Conservation (phyloP, 2,329 filamentous ascomycete genomes). For the Monosporascus sp. region DNA sequence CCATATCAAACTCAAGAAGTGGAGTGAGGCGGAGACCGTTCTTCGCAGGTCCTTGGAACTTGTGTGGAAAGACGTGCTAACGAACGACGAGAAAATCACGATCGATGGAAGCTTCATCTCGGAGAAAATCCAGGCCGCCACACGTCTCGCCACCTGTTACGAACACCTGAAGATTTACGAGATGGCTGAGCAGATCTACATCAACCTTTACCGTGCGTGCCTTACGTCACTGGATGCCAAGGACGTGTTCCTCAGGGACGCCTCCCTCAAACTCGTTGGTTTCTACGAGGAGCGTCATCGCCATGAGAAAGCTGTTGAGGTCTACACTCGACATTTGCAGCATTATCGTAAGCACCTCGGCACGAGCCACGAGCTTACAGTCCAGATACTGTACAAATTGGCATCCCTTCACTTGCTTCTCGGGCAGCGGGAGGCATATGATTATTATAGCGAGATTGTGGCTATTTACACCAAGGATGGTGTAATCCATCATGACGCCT, state of each 20-base stretch:
- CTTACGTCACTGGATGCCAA: slow-evolving; percentile 26
- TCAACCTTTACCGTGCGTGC: slow-evolving; percentile 32
- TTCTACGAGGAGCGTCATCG: slow-evolving; percentile 33
- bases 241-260: slow-evolving; percentile 24
- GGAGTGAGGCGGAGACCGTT: slow-evolving; percentile 30
- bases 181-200: slow-evolving; percentile 32
- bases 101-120: slow-evolving; percentile 26
- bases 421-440: slow-evolving; percentile 29
- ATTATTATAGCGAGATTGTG: slow-evolving; percentile 34
- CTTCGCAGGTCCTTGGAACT: slow-evolving; percentile 32
- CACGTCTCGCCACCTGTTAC: slow-evolving; percentile 31
- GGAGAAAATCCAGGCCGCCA: slow-evolving; percentile 30
- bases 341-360: slow-evolving; percentile 28
- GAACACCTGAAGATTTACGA: slow-evolving; percentile 31
- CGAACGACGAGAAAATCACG: slow-evolving; percentile 22
- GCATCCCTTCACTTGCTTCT: slow-evolving; percentile 22
- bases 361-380: slow-evolving; percentile 27
- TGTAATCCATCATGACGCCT: slow-evolving; percentile 34
- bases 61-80: slow-evolving; percentile 34
- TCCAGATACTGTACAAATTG: slow-evolving; percentile 28
- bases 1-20: slow-evolving; percentile 26
- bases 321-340: slow-evolving; percentile 29
- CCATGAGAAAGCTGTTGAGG: slow-evolving; percentile 32
- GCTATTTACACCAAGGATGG: slow-evolving; percentile 27
- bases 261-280: slow-evolving; percentile 23